Evolutionary conservation across 495 filamentous ascomycete genomes (phyloP).

Genomic region (Aspergillus incahuasiensis): DNA sequence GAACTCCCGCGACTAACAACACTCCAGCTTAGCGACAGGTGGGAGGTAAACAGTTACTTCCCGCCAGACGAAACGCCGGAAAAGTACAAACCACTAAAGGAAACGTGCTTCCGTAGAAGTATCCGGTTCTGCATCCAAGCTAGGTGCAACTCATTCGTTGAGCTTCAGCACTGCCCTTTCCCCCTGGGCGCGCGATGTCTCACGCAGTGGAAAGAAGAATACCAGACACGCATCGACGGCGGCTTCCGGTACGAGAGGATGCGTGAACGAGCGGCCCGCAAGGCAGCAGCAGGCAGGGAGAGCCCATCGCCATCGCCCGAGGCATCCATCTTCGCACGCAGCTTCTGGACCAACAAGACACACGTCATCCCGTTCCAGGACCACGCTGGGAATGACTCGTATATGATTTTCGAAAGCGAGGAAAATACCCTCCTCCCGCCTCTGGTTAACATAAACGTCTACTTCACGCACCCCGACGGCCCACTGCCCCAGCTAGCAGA

Average conservation of each 20-base stretch:
- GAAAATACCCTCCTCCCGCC: not conserved
- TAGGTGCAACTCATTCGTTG: not conserved
- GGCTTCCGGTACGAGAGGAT: not conserved
- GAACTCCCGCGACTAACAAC: not conserved
- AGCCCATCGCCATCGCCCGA: not conserved
- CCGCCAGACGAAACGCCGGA: not conserved
- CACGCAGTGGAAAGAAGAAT: constrained; percentile 1
- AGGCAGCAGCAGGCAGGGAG: not conserved
- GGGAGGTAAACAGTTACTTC: not conserved
- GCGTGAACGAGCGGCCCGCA: not conserved
- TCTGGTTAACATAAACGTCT: constrained; percentile 1
- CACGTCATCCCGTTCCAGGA: constrained; percentile 6
- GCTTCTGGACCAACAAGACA: not conserved
- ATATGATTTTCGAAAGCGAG: constrained; percentile 6
- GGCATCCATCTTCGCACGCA: not conserved
- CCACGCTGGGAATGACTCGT: not conserved
- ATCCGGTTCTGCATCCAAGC: not conserved
- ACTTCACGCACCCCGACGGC: constrained; percentile 1
- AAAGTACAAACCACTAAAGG: not conserved
- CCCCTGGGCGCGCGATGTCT: constrained; percentile 3
- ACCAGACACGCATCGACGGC: not conserved
- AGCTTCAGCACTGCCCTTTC: not conserved
- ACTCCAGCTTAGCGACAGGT: not conserved
- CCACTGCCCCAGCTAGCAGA: not conserved
- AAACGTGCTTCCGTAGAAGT: not conserved